A percentile compares a stretch with the other conserved stretches of the same genome.
phyloP scores from a whole-genome alignment of 805 yeast species.

The Tetrapisispora taiwanensis region DNA sequence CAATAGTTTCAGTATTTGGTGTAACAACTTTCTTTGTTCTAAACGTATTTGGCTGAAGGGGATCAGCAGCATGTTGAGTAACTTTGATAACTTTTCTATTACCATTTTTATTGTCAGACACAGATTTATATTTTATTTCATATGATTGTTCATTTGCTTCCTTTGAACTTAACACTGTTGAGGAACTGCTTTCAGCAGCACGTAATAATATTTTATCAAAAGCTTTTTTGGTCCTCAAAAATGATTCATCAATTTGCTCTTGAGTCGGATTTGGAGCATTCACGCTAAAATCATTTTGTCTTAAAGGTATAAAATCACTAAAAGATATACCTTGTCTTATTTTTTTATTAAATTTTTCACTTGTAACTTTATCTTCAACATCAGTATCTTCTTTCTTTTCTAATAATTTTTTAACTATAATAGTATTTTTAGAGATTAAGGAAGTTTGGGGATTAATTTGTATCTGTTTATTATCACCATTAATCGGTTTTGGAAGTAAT shows the following conservation, averaged over 20 bases:
- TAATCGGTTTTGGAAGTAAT: slow-evolving; percentile 18
- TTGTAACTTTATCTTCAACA: background rate
- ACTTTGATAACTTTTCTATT: slow-evolving; percentile 48
- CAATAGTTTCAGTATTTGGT: slow-evolving; percentile 39
- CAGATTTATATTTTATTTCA: slow-evolving; percentile 31
- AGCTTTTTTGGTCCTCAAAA: slow-evolving; percentile 45
- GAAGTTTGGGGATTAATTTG: too few species aligned
- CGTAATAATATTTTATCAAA: slow-evolving; percentile 42
- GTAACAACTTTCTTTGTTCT: slow-evolving; percentile 61
- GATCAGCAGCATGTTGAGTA: slow-evolving; percentile 50
- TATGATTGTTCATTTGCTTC: slow-evolving; percentile 30
- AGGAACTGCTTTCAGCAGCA: slow-evolving; percentile 29
- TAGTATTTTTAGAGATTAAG: background rate
- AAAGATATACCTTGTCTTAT: slow-evolving; percentile 29
- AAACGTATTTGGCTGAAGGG: slow-evolving; percentile 74
- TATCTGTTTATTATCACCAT: background rate
- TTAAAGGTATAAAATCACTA: slow-evolving; percentile 51
- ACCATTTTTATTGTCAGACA: slow-evolving; percentile 22
- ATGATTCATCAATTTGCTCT: slow-evolving; percentile 37
- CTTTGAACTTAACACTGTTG: slow-evolving; percentile 13
- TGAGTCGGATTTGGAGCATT: slow-evolving; percentile 37
- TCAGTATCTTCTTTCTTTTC: background rate
- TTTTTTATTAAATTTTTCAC: slow-evolving; percentile 9
- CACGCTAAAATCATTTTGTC: slow-evolving; percentile 35
- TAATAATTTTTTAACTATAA: background rate